These are phyloP conservation scores for Laburnicola sp. DNA, from an alignment of 2,329 filamentous ascomycete species.

Conservation along the genomic window DNA sequence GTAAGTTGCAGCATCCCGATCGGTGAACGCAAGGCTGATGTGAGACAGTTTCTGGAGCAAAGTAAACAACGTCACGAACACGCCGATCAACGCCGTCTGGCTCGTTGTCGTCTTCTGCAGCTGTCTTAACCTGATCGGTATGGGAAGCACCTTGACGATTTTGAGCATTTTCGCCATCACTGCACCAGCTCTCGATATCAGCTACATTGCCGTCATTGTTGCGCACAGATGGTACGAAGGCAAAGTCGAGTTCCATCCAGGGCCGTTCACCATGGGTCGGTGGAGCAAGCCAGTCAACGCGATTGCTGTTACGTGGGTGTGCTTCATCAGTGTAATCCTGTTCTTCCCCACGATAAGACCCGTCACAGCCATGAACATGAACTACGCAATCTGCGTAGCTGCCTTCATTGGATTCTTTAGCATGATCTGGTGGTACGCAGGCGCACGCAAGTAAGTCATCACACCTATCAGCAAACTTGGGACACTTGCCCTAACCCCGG, in stretches of 20 bases:
- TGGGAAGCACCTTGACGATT: conserved; percentile 56
- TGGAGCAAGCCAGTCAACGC: conserved; percentile 60
- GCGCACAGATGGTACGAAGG: conserved; percentile 59
- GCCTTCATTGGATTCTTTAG: conserved; percentile 55
- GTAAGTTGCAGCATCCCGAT: conserved; percentile 40
- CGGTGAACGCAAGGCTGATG: conserved; percentile 23
- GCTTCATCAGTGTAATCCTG: conserved; percentile 65
- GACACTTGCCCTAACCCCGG: conserved; percentile 10
- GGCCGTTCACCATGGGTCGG: conserved; percentile 60
- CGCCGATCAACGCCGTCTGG: conserved; percentile 66
- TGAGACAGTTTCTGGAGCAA: conserved; percentile 54
- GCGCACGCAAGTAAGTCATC: conserved; percentile 41
- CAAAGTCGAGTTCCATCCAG: conserved; percentile 58
- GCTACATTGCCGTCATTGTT: conserved; percentile 64
- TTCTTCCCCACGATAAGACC: conserved; percentile 54
- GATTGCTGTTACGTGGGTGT: conserved; percentile 62
- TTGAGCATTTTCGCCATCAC: conserved; percentile 54
- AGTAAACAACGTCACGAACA: conserved; percentile 58
- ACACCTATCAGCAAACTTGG: background rate
- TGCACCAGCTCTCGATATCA: conserved; percentile 54
- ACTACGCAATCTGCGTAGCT: conserved; percentile 53
- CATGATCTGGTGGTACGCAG: conserved; percentile 50
- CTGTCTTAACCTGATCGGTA: conserved; percentile 56
- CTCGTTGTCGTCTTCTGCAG: conserved; percentile 62
- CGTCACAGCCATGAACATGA: conserved; percentile 52